Evolutionary conservation across 345 rosid species (phyloP).

Genomic region (Hibiscus tridactylites): DNA sequence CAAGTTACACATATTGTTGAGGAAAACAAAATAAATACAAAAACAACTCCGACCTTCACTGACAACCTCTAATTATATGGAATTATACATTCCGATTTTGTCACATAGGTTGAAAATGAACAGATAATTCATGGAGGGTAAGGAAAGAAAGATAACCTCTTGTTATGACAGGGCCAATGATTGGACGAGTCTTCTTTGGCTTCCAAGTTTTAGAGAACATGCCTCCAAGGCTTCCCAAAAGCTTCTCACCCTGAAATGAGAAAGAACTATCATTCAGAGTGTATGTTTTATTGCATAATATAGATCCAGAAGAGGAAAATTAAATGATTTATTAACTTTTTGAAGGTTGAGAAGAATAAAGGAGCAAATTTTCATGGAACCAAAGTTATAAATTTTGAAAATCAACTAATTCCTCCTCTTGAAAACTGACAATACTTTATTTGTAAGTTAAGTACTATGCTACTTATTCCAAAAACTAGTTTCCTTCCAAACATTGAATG

Average conservation of each 20-base stretch:
- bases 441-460: not conserved
- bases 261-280: conserved; percentile 6
- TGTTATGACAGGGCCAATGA: conserved; percentile 17
- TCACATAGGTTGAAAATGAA: not conserved
- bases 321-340: not conserved
- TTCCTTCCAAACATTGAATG: not conserved
- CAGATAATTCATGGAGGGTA: not conserved
- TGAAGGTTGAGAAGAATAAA: not conserved
- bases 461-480: not conserved
- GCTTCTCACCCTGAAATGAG: conserved; percentile 84
- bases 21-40: not conserved
- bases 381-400: not conserved
- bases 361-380: not conserved
- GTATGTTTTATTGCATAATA: not conserved
- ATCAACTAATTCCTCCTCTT: too few relatives aligned
- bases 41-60: not conserved
- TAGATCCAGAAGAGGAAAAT: not conserved
- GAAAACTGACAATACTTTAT: too few relatives aligned
- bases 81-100: not conserved
- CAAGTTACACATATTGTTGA: not conserved
- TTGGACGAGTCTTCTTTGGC: too few relatives aligned
- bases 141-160: conserved; percentile 36
- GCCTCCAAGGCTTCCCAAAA: conserved; percentile 35
- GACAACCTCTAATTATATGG: not conserved
- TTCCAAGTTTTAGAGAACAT: too few relatives aligned